Conservation (phyloP, 306 rosid species). For the Inga leiocalycina region DNA sequence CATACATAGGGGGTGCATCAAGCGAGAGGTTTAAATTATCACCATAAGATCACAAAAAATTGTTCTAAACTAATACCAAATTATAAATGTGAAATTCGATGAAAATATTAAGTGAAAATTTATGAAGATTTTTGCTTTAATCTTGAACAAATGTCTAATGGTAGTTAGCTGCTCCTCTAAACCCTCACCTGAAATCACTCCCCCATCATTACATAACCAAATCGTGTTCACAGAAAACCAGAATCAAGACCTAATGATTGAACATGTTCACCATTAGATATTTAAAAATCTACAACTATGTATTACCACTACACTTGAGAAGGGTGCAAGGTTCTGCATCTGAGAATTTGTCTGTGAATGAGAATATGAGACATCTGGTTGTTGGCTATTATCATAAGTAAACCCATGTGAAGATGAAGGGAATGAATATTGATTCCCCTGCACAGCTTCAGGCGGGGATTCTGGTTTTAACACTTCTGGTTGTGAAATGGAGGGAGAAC, state of each 20-base stretch:
- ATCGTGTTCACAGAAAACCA: constrained; percentile 2
- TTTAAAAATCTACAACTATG: constrained; percentile 15
- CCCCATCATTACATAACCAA: constrained; percentile 16
- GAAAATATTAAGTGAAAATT: neutral
- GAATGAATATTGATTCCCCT: constrained; percentile 72
- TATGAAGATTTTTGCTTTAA: neutral
- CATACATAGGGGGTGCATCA: neutral
- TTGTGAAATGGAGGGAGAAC: constrained; percentile 73
- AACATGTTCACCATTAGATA: constrained; percentile 15
- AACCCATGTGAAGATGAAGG: constrained; percentile 81
- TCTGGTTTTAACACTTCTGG: constrained; percentile 78
- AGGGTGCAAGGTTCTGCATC: constrained; percentile 77
- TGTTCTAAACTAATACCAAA: neutral
- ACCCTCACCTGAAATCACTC: neutral
- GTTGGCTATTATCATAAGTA: constrained; percentile 72
- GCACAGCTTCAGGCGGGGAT: constrained; percentile 61
- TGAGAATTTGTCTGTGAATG: constrained; percentile 79
- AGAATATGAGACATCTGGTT: constrained; percentile 58
- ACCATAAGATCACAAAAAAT: neutral
- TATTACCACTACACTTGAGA: constrained; percentile 86
- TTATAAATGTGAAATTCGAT: neutral
- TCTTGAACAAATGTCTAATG: neutral
- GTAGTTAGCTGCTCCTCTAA: neutral
- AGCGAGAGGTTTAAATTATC: neutral
- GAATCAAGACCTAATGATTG: constrained; percentile 2